Evolutionary conservation across 768 basidiomycete species (phyloP).

Genomic region (Mycena albidolilacea): DNA sequence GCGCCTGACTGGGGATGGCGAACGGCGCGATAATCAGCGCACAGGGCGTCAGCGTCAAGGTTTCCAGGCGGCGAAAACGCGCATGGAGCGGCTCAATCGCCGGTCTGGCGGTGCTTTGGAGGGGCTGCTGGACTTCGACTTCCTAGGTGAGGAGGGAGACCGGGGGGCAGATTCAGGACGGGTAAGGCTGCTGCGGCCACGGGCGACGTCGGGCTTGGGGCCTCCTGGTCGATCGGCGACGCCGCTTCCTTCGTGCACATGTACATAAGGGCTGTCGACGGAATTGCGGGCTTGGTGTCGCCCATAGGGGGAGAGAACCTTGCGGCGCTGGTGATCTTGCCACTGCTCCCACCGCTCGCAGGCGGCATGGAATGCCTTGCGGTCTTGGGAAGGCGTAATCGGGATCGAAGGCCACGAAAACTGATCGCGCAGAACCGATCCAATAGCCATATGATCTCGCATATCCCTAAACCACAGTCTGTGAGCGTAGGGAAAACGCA

Average conservation of each 20-base stretch:
- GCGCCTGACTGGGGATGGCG: neutral
- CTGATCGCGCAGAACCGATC: conserved; percentile 60
- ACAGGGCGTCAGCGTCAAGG: conserved; percentile 37
- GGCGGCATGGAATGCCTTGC: conserved; percentile 69
- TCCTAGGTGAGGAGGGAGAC: neutral
- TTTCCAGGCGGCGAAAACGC: conserved; percentile 75
- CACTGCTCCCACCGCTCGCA: conserved; percentile 72
- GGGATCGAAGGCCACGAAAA: conserved; percentile 64
- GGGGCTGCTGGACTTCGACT: conserved; percentile 5
- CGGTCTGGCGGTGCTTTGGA: conserved; percentile 47
- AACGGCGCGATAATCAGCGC: neutral
- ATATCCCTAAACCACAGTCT: conserved; percentile 65
- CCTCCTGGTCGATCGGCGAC: neutral
- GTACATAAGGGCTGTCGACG: conserved; percentile 16
- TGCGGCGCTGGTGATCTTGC: conserved; percentile 48
- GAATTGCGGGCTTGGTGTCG: conserved; percentile 34
- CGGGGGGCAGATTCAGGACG: conserved; percentile 9
- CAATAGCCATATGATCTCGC: conserved; percentile 69
- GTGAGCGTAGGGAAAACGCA: conserved; percentile 17
- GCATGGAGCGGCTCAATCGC: conserved; percentile 67
- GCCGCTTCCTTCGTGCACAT: conserved; percentile 1
- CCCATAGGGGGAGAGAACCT: conserved; percentile 25
- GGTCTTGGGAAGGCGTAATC: conserved; percentile 60
- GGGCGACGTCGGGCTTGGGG: conserved; percentile 22
- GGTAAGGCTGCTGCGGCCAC: conserved; percentile 22